A percentile compares a stretch with the other conserved stretches of the same genome.
Evolutionary conservation across 768 basidiomycete genomes (phyloP).

Genomic region (Trametes punicea): DNA sequence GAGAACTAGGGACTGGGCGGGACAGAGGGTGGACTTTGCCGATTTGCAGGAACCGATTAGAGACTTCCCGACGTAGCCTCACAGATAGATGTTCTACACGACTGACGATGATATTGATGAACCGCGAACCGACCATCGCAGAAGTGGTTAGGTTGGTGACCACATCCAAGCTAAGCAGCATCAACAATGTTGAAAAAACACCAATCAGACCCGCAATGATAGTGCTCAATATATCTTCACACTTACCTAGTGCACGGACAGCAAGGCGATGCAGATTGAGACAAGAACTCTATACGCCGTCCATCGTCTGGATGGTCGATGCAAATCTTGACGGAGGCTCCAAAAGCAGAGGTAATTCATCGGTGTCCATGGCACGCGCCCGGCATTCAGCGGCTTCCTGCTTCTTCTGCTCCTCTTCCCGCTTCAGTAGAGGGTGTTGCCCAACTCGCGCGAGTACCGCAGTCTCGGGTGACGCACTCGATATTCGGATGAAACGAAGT

Average conservation of each 20-base stretch:
- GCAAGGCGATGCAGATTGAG: background rate
- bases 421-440: conserved; percentile 42
- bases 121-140: too few species aligned
- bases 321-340: conserved; percentile 35
- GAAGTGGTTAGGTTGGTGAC: too few species aligned
- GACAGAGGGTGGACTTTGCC: background rate
- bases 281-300: conserved; percentile 26
- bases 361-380: conserved; percentile 28
- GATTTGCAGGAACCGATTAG: background rate
- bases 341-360: conserved; percentile 25
- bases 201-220: background rate
- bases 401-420: conserved; percentile 3
- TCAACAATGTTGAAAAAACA: background rate
- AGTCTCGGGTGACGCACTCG: conserved; percentile 46
- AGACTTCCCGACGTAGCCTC: background rate
- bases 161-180: too few species aligned
- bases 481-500: conserved; percentile 76
- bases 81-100: background rate
- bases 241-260: background rate
- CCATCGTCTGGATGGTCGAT: conserved; percentile 39
- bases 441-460: conserved; percentile 58
- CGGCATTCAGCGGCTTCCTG: background rate
- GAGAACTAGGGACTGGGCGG: conserved; percentile 13
- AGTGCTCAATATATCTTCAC: background rate
- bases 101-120: background rate